A percentile compares a stretch with the other conserved stretches of the same genome.
Conservation (phyloP, 352 stramenopile genomes). For the Globisporangium acanthophoron region DNA sequence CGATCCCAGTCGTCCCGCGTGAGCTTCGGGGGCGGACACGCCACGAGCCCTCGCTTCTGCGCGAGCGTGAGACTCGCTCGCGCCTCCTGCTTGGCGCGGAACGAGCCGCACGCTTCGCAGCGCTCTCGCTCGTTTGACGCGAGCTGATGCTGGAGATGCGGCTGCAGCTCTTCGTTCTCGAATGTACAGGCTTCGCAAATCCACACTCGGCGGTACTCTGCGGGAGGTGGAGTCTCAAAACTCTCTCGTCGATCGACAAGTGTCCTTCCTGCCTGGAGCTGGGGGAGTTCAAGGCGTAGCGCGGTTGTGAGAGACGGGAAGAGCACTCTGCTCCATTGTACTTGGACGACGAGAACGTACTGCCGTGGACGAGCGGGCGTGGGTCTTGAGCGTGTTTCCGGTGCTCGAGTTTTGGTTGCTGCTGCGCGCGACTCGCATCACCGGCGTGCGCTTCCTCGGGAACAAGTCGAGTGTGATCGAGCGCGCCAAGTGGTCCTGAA, state of each 20-base stretch:
- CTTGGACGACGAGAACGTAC: background rate
- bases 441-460: conserved; percentile 3
- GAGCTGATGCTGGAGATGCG: conserved; percentile 8
- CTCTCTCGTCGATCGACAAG: background rate
- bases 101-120: conserved; percentile 43
- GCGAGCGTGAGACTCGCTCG: conserved; percentile 46
- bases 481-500: conserved; percentile 44
- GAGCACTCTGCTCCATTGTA: background rate
- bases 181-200: conserved; percentile 76
- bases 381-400: background rate
- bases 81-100: conserved; percentile 19
- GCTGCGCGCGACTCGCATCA: background rate
- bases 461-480: conserved; percentile 43
- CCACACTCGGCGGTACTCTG: conserved; percentile 59
- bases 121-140: conserved; percentile 16
- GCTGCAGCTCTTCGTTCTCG: conserved; percentile 46
- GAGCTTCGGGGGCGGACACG: conserved; percentile 51
- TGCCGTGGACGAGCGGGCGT: background rate
- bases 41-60: conserved; percentile 63
- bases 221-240: background rate
- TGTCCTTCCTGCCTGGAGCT: conserved; percentile 1
- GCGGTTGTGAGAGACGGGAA: background rate
- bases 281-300: background rate
- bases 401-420: background rate
- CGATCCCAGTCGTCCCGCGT: conserved; percentile 61